Base-by-base conservation (phyloP, 139 green algal species). In the Diplosphaera chodatii region DNA sequence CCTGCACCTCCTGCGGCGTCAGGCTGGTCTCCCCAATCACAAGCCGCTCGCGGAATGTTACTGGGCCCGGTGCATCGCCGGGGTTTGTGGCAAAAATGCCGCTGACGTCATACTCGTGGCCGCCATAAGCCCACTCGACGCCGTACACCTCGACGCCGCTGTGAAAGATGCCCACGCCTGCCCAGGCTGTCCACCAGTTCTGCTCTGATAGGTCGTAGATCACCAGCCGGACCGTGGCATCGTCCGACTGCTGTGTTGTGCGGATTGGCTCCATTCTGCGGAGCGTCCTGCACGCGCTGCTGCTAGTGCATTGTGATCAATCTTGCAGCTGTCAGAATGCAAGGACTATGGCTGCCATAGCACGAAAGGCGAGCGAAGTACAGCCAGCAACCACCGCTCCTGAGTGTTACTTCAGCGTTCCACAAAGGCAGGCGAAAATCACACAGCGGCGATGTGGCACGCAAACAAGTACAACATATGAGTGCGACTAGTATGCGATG, bases 81-180 rank as follows among this genome's bases (percentile, higher is more conserved):
- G 93, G 92, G 27, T 80, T 79, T 20, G 93, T 96, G 55, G 90
- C 91, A 80, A 98, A 98, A 0, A 98, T 79, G 3, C 93, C 92
- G 21, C 86, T 89, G 30, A 81, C 84, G 65, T 96, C 91, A 69
- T 91, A 94, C 55, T 97, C 90, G 78, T 96, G 91, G 16, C 89
- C 84, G 3, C 84, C 91, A 79, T 92, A 98, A 0, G 93, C 93
- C 41, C 93, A 97, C 74, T 97, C 93, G 0, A 85, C 73, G 21
- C 86, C 91, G 40, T 93, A 90, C 0, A 95, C 86, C 70, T 97
- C 90, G 3, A 98, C 82, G 1, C 93, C 93, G 21, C 83, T 87
- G 71, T 96, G 92, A 72, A 89, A 97, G 23, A 96, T 83, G 62
- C 92, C 92, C 16, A 89, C 40, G 8, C 48, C 48, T 18, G 48